These are phyloP conservation scores for Trichophyton rubrum DNA, from an alignment of 2,329 filamentous ascomycete species.

Conservation along the genomic window DNA sequence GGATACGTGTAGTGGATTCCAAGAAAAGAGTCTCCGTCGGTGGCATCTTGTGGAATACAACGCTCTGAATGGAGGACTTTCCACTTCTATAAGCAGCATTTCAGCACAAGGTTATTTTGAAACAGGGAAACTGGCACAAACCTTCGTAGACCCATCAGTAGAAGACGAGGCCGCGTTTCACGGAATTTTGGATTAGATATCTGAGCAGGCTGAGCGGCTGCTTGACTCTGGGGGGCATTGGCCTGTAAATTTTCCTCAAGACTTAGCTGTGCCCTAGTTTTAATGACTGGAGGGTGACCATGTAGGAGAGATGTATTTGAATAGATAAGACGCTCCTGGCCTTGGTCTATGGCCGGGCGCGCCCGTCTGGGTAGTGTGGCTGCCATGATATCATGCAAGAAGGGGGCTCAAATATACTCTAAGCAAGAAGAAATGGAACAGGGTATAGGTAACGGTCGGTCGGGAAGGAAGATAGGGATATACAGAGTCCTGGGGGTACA, in stretches of 20 bases:
- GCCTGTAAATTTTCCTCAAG: slow-evolving; percentile 26
- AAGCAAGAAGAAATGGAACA: not conserved
- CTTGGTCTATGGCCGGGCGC: slow-evolving; percentile 9
- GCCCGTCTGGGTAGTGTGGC: slow-evolving; percentile 6
- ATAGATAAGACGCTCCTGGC: slow-evolving; percentile 12
- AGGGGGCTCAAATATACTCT: not conserved
- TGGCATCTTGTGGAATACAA: slow-evolving; percentile 97
- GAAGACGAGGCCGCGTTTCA: slow-evolving; percentile 64
- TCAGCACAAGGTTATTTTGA: not conserved
- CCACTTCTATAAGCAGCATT: slow-evolving; percentile 55
- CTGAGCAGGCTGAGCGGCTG: slow-evolving; percentile 18
- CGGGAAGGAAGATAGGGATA: not conserved
- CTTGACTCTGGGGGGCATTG: slow-evolving; percentile 14
- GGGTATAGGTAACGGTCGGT: not conserved
- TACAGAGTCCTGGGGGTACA: not conserved
- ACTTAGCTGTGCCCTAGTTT: slow-evolving; percentile 25
- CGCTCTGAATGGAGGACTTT: slow-evolving; percentile 95
- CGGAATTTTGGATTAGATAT: slow-evolving; percentile 33
- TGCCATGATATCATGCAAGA: not conserved
- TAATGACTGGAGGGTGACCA: slow-evolving; percentile 16
- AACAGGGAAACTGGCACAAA: slow-evolving; percentile 31
- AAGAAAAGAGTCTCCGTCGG: slow-evolving; percentile 92
- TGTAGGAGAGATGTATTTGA: slow-evolving; percentile 13
- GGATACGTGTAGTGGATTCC: slow-evolving; percentile 85
- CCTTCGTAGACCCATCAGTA: slow-evolving; percentile 94